Base-by-base conservation (phyloP, 106 monocot genomes). In the Apostasia shenzhenica region DNA sequence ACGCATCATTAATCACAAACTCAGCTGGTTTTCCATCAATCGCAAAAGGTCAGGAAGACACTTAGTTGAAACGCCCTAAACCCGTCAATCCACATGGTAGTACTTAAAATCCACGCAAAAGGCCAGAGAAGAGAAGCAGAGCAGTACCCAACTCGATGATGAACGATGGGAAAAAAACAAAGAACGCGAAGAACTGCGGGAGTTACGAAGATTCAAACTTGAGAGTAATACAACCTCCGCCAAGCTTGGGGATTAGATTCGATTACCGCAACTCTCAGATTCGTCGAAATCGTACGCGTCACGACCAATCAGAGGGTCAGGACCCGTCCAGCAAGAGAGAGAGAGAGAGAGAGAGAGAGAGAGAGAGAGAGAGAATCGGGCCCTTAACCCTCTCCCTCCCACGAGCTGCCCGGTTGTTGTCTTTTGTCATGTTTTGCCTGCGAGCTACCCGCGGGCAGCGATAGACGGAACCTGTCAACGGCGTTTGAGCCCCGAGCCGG, bases 271-370 rank as follows among this genome's bases (percentile, higher is more conserved):
- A 3, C 45, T 13, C 13, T 38, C 44, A 62, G 62, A 62, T 62
- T 62, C 62, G 44, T 45, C 2, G 45, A n/a, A 62, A 62, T 62
- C 45, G 62, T 62, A 5, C 62, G 12, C 62, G 62, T 62, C 45
- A 62, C 62, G 44, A 44, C 62, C 13, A 39, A 45, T 45, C 40
- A 62, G 13, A 45, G 62, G 45, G 62, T 12, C 1, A 44, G 62
- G 62, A 8, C 62, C 62, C 62, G 6, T 44, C 13, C 44, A 2
- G 13, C 45, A n/a, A 12, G 13, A 26, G 0, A 43, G 13, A 62
- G 12, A 41, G 62, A 41, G 55, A 55, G 2, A 41, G 57, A 57
- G 0, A 55, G 2, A 41, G 57, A 57, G 0, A 26, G 26, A 26
- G 26, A 26, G 26, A 26, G 26, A 26, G 26, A 26, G 26, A 26